Evolutionary conservation across 148 eudicot species (phyloP).

Genomic region (Vaccinium darrowii): DNA sequence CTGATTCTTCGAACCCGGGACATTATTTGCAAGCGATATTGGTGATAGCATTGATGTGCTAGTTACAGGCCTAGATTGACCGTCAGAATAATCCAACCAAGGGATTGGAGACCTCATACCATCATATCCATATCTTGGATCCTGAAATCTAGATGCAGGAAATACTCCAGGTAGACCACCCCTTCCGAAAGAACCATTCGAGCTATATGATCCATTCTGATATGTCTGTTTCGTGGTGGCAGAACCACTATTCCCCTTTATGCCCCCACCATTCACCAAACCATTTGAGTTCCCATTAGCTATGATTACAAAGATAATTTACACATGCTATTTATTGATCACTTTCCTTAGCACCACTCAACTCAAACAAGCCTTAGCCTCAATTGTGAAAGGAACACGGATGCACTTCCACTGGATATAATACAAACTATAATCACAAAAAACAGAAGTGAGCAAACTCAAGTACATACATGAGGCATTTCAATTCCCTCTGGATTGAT

Average conservation of each 20-base stretch:
- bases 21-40: slow-evolving; percentile 28
- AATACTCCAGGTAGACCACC: slow-evolving; percentile 36
- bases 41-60: slow-evolving; percentile 33
- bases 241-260: slow-evolving; percentile 40
- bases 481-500: slow-evolving; percentile 55
- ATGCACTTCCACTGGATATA: not conserved
- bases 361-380: not conserved
- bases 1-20: slow-evolving; percentile 42
- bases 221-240: slow-evolving; percentile 29
- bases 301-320: not conserved
- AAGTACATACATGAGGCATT: slow-evolving; percentile 43
- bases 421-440: not conserved
- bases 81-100: slow-evolving; percentile 57
- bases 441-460: not conserved
- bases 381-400: too few relatives aligned
- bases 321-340: not conserved
- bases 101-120: slow-evolving; percentile 48
- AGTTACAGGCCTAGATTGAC: slow-evolving; percentile 35
- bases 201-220: slow-evolving; percentile 37
- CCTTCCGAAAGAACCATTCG: slow-evolving; percentile 38
- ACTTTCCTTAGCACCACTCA: not conserved
- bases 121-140: slow-evolving; percentile 56
- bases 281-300: slow-evolving; percentile 31
- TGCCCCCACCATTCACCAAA: slow-evolving; percentile 29
- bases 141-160: slow-evolving; percentile 50